Percentiles rank a stretch among this genome's conserved stretches.
Conservation (phyloP, 805 yeast genomes). For the Blastobotrys mokoenaii region DNA sequence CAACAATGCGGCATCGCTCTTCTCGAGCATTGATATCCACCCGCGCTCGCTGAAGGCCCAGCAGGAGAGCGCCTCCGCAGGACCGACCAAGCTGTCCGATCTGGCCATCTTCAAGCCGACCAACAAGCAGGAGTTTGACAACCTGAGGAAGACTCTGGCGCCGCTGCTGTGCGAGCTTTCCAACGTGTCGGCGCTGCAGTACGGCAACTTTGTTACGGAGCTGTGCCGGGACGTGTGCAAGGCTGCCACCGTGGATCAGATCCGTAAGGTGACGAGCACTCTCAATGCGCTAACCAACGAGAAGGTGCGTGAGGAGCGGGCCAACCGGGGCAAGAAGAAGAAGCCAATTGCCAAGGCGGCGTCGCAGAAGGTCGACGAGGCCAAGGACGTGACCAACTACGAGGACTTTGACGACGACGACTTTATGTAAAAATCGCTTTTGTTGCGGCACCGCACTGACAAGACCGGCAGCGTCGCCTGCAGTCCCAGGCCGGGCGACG, state of each 20-base stretch:
- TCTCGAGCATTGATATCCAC: slow-evolving; percentile 50
- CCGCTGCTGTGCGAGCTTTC: slow-evolving; percentile 54
- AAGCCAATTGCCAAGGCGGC: slow-evolving; percentile 77
- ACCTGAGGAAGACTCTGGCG: slow-evolving; percentile 62
- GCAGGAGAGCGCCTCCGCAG: slow-evolving; percentile 32
- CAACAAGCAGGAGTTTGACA: slow-evolving; percentile 70
- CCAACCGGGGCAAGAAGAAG: slow-evolving; percentile 89
- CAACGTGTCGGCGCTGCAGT: slow-evolving; percentile 54
- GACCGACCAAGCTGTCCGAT: slow-evolving; percentile 30
- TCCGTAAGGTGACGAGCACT: slow-evolving; percentile 79
- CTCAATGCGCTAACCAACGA: slow-evolving; percentile 73
- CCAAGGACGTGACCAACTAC: slow-evolving; percentile 44
- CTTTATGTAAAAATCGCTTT: slow-evolving; percentile 35
- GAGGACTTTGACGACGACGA: slow-evolving; percentile 36
- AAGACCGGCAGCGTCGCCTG: background rate
- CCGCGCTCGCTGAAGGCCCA: slow-evolving; percentile 40
- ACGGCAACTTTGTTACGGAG: slow-evolving; percentile 74
- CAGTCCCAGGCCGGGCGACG: background rate
- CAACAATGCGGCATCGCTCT: slow-evolving; percentile 86
- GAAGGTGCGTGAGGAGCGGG: slow-evolving; percentile 85
- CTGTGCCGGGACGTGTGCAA: slow-evolving; percentile 74
- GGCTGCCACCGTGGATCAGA: slow-evolving; percentile 74
- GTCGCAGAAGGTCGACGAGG: slow-evolving; percentile 53
- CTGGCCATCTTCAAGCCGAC: slow-evolving; percentile 71
- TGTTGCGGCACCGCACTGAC: background rate